Base-by-base conservation (phyloP, 2,329 filamentous ascomycete genomes). In the Lasiodiplodia gonubiensis region DNA sequence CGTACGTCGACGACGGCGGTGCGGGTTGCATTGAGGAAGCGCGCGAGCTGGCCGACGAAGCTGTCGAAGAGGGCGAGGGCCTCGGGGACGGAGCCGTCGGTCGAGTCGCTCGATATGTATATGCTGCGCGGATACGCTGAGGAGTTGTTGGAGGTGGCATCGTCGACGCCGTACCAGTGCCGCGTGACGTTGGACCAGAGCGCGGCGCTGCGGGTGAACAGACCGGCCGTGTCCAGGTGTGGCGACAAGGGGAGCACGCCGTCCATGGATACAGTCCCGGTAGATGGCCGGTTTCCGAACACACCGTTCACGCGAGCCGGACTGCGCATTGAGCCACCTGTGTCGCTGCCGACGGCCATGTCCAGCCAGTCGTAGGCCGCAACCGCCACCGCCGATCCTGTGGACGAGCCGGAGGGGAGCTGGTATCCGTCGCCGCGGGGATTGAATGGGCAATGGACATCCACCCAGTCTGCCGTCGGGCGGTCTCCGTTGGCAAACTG, bases 271-370 rank as follows among this genome's bases (percentile, higher is more conserved):
- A 75, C 73, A n/a, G 73, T 51, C 14, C 74, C 72, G 55, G 74
- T 73, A 27, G 72, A 73, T 2, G 73, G 73, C 21, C 54, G 54
- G 35, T 59, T 59, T 7, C 54, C 54, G 35, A n/a, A 59, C 0
- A 59, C 54, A 21, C 54, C 54, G 37, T 59, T 42, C 33, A 39
- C 2, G 21, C 33, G 33, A 1, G 82, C 80, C 0, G 84, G 84
- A 0, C 81, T 78, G n/a, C 83, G 78, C 65, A 85, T 83, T 4
- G 78, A 81, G 5, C 80, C 80, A 3, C 81, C 83, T 1, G 82
- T 85, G 67, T 83, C 82, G 27, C 75, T 80, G 1, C 81, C 81
- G 21, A 83, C 72, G 3, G 67, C 69, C n/a, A 71, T 64, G 42
- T 72, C 71, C 8, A 72, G 53, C 68, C 70, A 74, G n/a, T 68